Evolutionary conservation across 2,329 filamentous ascomycete genomes (phyloP).

Genomic region (Scedosporium dehoogii): DNA sequence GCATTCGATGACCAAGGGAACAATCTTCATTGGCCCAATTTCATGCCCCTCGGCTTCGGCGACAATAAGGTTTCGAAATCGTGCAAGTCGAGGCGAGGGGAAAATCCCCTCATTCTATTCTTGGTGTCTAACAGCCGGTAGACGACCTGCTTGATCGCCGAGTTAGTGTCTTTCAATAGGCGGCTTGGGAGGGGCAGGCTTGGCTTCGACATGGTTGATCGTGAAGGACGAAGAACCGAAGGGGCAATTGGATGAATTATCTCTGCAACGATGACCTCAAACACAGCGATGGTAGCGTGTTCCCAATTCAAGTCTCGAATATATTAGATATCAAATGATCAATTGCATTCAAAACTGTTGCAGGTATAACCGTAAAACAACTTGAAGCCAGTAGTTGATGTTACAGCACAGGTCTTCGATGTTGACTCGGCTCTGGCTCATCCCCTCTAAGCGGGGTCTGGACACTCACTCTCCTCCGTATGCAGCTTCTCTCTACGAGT

Average conservation of each 20-base stretch:
- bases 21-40: background rate
- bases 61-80: background rate
- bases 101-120: background rate
- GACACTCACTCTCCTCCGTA: background rate
- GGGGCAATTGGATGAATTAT: no score
- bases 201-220: no score
- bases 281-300: no score
- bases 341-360: no score
- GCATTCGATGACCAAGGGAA: background rate
- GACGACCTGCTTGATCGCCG: background rate
- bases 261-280: no score
- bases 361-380: no score
- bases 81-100: background rate
- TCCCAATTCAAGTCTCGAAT: no score
- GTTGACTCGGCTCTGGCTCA: background rate
- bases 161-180: background rate
- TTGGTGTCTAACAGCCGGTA: background rate
- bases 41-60: background rate
- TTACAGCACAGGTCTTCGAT: background rate
- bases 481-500: background rate
- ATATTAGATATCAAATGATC: no score
- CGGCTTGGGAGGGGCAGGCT: no score
- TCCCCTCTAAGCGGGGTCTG: background rate
- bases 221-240: no score
- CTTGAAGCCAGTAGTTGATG: background rate